Base-by-base conservation (phyloP, 176 grass and related monocot species). In the Luzula sylvatica region DNA sequence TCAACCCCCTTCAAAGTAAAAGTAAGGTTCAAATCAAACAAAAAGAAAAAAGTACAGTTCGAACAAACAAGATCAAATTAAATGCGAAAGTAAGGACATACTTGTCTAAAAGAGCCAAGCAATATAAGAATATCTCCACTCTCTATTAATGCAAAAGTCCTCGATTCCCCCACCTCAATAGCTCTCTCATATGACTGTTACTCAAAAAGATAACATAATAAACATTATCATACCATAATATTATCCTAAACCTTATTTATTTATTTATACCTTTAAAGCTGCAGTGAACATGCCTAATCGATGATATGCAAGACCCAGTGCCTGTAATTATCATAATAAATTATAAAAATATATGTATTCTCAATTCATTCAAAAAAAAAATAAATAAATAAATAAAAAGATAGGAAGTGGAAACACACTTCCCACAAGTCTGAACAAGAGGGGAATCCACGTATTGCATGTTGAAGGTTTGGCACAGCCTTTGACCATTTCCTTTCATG, bases 271-370 rank as follows among this genome's bases (percentile, higher is more conserved):
- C 84, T 95, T 95, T 65, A 86, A 56, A 75, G 90, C 73, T 29
- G 90, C 90, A 7, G 77, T 95, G 53, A 95, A 88, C 90, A 95
- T 95, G 71, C 90, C 90, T 67, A 95, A 82, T 38, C 83, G 66
- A 41, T 88, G 90, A 74, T 95, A 95, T 26, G 80, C 83, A 59
- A 95, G 71, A 82, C 90, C 84, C 17, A 95, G 90, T 66, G 83
- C 90, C 90, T 95, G 56, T 75, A 50, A 65, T 35, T 40, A 64
- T 29, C 66, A 55, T 46, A 59, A 66, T 3, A 56, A 52, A 58
- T 74, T 62, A 68, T 17, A 70, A 73, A 70, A 48, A 55, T 20
- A 15, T 42, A 57, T 27, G 14, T 49, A 49, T 41, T 63, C 53
- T 53, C 38, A 75, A 65, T 35, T 17, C 42, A 56, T 55, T 23